Evolutionary conservation across 179 eudicot species (phyloP).

Genomic region (Vitellaria paradoxa): DNA sequence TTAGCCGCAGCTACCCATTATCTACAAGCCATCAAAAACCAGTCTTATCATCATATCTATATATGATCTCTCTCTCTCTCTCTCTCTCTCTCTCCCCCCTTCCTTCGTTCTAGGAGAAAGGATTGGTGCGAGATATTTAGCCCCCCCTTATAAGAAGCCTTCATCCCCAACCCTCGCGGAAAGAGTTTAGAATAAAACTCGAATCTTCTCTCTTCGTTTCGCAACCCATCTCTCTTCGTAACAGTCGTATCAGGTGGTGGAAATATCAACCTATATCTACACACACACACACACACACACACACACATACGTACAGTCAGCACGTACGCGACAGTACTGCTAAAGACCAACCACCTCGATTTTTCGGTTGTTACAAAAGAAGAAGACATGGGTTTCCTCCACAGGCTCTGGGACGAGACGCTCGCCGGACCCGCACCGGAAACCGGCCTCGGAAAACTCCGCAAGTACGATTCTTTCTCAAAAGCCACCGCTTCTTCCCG

Average conservation of each 20-base stretch:
- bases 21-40: conserved; percentile 5
- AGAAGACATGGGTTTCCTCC: conserved; percentile 47
- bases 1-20: not conserved
- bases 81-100: conserved; percentile 11
- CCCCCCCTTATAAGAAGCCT: conserved; percentile 1
- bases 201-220: conserved; percentile 1
- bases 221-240: conserved; percentile 13
- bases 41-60: no score
- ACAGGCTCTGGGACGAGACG: conserved; percentile 61
- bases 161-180: not conserved
- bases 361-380: conserved; percentile 17
- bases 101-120: not conserved
- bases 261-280: not conserved
- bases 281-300: no score
- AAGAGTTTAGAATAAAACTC: not conserved
- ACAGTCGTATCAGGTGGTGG: conserved; percentile 5
- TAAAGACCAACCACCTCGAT: not conserved
- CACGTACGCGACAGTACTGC: not conserved
- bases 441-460: conserved; percentile 36
- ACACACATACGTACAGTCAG: not conserved
- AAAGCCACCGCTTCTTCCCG: conserved; percentile 10
- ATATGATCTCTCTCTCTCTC: not conserved
- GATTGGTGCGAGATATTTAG: not conserved
- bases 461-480: conserved; percentile 38
- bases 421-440: conserved; percentile 55